Evolutionary conservation across 805 yeast species (phyloP), one percentile per base, ranked within the genome.

Genomic region (Zygosaccharomyces lentus): DNA sequence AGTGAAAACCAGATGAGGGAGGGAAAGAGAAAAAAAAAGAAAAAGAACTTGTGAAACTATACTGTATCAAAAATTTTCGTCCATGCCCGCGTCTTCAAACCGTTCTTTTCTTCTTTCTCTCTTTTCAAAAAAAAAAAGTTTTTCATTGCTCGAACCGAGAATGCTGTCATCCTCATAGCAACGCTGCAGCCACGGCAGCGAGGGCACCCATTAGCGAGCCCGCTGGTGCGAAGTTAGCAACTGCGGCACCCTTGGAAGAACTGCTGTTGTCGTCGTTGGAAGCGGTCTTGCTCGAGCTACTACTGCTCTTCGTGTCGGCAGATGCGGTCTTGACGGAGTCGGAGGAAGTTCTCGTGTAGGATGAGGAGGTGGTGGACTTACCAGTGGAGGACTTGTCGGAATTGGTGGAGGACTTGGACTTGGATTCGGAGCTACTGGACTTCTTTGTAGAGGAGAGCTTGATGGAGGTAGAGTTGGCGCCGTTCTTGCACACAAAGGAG

Each of bases 401-500:
- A 41, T 73, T 65, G 37, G 76, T 69, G 45, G 77, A 62, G 48
- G 49, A 46, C 21, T 75, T 62, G 47, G 73, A 59, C 41, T 68
- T 58, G 17, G 65, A 34, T 24, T 61, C 35, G 15, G 68, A 42
- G 17, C 58, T 34, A 29, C 64, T 32, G n/a, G 69, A 41, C 24
- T 62, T 48, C 21, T 56, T 36, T 32, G 67, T 37, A 40, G 69
- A 50, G 34, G 67, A 51, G 48, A 66, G 55, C 37, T 66, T 59
- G 48, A 70, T 64, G 32, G 82, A 71, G 45, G 80, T 69, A 26
- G 79, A 68, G 17, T 73, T 61, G 40, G 78, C 66, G 55, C 81
- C 82, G 69, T 82, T 85, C 58, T 76, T 75, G 75, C 95, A 86
- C 61, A 70, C 76, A 75, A 80, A 90, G 60, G 80, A 74, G 75